Evolutionary conservation across 2,329 filamentous ascomycete genomes (phyloP), one percentile per base, ranked within the genome.

Genomic region (Colletotrichum zoysiae): DNA sequence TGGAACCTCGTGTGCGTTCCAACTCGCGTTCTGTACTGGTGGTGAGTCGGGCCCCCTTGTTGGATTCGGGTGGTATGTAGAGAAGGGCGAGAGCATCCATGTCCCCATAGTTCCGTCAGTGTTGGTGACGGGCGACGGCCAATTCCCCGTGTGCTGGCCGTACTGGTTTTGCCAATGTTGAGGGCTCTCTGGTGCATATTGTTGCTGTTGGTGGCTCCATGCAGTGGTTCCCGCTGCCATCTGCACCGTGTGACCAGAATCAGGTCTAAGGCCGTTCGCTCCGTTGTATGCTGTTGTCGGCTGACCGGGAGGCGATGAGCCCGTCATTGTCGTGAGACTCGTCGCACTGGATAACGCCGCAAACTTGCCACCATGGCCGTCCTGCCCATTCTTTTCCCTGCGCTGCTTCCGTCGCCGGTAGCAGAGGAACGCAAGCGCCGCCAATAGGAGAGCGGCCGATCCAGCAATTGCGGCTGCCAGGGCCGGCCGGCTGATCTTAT

Each of bases 251-350:
- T 60, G n/a, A 20, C 59, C 53, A 18, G 68, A 58, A 18, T 57
- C 51, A 5, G 58, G 58, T 48, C 65, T 23, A 9, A 6, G 46
- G 12, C 48, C 59, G 40, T 55, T 48, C 11, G 56, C 55, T 35
- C 60, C 67, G 65, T 56, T 30, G 26, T 70, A 65, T 35, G 67
- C 59, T 6, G 70, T 55, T 7, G 69, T 59, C 14, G 58, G 40
- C 42, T 58, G 61, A n/a, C 56, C 67, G 9, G 56, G 65, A 8
- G 59, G 59, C 20, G 65, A 60, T 26, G 65, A 70, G 53, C 38
- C 58, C 55, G 62, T 35, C 51, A 72, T 72, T 6, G 65, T 69
- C 48, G 70, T 70, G 56, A 72, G 70, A 55, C 70, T 72, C 23
- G 70, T 72, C 35, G 70, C 70, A n/a, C 70, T 72, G 30, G 53